These are phyloP conservation scores for Ustilago hordei DNA, from an alignment of 1,284 basidiomycete species.

Conservation along the genomic window DNA sequence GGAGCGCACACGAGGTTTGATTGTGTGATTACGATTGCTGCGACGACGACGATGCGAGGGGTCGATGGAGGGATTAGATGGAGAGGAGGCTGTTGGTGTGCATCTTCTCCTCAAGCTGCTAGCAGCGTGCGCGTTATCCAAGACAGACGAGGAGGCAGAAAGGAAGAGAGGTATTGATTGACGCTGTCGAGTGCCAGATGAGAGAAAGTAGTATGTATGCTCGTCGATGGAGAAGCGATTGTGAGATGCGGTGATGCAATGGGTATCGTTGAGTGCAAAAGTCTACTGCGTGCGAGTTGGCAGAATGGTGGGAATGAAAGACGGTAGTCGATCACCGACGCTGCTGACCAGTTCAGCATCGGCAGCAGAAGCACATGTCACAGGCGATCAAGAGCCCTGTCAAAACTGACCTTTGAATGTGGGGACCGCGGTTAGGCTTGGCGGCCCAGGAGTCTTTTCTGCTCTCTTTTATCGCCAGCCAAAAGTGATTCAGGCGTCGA, in stretches of 20 bases:
- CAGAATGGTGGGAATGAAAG: background rate
- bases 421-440: constrained; percentile 10
- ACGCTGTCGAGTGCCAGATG: too few species aligned
- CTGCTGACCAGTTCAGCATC: background rate
- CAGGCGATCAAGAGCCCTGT: background rate
- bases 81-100: background rate
- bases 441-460: background rate
- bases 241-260: too few species aligned
- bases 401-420: constrained; percentile 9
- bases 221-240: too few species aligned
- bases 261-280: too few species aligned
- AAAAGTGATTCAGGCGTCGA: too few species aligned
- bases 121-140: background rate
- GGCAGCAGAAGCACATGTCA: background rate
- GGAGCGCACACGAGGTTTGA: background rate
- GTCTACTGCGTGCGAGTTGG: background rate
- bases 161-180: too few species aligned
- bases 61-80: background rate
- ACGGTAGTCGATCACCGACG: background rate
- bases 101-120: background rate
- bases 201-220: too few species aligned
- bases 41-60: background rate
- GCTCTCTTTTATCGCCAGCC: too few species aligned
- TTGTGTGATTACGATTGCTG: background rate
- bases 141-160: too few species aligned